Conservation (phyloP, 1,284 basidiomycete genomes). For the Schizopora paradoxa region DNA sequence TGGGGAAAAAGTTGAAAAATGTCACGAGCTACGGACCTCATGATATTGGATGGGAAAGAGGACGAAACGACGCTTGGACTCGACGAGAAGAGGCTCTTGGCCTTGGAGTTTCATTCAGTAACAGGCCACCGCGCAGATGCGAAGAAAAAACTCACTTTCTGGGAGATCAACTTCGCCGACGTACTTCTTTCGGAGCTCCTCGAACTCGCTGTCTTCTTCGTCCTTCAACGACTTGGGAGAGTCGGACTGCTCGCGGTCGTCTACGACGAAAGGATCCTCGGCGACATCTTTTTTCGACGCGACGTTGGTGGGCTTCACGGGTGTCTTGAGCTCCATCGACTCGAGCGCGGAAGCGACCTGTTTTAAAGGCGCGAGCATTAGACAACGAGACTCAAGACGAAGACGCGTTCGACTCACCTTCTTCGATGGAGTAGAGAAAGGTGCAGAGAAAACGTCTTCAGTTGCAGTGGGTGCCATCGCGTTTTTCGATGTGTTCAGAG, state of each 20-base stretch:
- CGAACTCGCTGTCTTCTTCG: conserved; percentile 27
- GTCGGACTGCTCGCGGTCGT: conserved; percentile 10
- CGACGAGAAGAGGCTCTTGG: conserved; percentile 80
- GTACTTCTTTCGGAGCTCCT: conserved; percentile 19
- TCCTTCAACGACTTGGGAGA: conserved; percentile 22
- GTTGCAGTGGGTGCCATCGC: conserved; percentile 15
- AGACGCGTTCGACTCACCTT: conserved; percentile 15
- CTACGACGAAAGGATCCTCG: conserved; percentile 5
- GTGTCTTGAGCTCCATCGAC: conserved; percentile 15
- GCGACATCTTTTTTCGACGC: conserved; percentile 1
- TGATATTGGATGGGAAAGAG: conserved; percentile 93
- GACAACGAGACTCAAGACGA: conserved; percentile 1
- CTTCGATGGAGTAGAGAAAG: conserved; percentile 18
- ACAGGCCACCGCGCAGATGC: background rate
- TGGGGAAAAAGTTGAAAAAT: conserved; percentile 14
- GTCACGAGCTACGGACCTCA: conserved; percentile 50
- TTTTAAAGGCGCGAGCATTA: background rate
- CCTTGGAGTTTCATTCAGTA: conserved; percentile 31
- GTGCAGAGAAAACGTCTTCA: conserved; percentile 18
- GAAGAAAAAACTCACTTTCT: conserved; percentile 19
- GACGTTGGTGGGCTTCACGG: conserved; percentile 10
- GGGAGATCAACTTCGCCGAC: conserved; percentile 25
- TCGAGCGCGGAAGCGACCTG: conserved; percentile 16
- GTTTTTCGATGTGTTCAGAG: background rate
- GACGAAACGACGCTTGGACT: conserved; percentile 80